Conservation (phyloP, 257 asterid genomes). For the Solanum neorickii region DNA sequence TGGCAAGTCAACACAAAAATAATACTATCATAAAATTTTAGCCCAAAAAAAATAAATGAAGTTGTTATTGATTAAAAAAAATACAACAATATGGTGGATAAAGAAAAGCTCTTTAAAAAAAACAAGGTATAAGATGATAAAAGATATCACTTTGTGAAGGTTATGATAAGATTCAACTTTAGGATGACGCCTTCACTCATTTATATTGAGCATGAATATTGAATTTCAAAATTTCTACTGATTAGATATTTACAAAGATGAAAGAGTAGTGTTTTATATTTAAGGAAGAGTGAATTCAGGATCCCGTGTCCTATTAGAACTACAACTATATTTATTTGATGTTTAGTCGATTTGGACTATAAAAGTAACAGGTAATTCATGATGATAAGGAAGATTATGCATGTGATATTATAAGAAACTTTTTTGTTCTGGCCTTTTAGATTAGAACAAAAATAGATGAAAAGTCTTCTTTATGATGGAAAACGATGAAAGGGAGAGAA, state of each 20-base stretch:
- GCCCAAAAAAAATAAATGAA: no score
- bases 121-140: background rate
- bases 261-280: no score
- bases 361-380: no score
- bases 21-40: no score
- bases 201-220: background rate
- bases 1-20: background rate
- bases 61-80: no score
- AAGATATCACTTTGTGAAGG: background rate
- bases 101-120: background rate
- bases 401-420: background rate
- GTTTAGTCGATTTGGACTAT: background rate
- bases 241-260: background rate
- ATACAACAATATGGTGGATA: background rate
- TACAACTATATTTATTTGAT: background rate
- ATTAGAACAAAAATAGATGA: no score
- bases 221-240: background rate
- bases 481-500: no score
- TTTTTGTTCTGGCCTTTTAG: background rate
- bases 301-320: no score
- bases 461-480: no score
- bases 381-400: no score
- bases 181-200: background rate
- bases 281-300: background rate
- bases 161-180: background rate